A percentile compares a stretch with the other conserved stretches of the same genome.
Evolutionary conservation across 1,284 basidiomycete genomes (phyloP).

Genomic region (Austroboletus niveus): DNA sequence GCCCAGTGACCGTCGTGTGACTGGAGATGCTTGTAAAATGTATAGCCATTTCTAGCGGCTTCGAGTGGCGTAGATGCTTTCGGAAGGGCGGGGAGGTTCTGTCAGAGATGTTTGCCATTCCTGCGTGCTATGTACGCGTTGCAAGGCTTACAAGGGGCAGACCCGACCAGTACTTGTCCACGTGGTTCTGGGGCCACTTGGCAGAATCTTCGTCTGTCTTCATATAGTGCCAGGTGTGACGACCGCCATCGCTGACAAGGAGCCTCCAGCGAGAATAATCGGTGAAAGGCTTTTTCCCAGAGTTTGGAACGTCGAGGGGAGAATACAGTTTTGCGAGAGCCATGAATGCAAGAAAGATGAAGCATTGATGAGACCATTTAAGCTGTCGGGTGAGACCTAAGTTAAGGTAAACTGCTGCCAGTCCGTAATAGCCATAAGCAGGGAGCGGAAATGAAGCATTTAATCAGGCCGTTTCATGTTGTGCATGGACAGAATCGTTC

Average conservation of each 20-base stretch:
- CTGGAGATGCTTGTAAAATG: conserved; percentile 90
- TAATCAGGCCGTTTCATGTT: no score
- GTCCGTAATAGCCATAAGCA: no score
- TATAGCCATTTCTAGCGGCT: conserved; percentile 84
- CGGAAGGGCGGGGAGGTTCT: conserved; percentile 63
- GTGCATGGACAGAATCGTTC: no score
- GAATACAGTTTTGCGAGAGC: conserved; percentile 40
- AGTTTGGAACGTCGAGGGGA: conserved; percentile 49
- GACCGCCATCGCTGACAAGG: conserved; percentile 75
- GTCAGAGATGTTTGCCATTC: no score
- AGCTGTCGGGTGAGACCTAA: no score
- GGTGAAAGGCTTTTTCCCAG: conserved; percentile 57
- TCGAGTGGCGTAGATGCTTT: conserved; percentile 65
- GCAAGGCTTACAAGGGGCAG: conserved; percentile 73
- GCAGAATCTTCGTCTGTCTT: conserved; percentile 60
- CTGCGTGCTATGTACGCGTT: no score
- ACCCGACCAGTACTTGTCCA: conserved; percentile 89
- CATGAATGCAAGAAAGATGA: conserved; percentile 2
- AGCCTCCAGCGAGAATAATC: conserved; percentile 86
- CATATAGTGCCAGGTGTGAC: conserved; percentile 91
- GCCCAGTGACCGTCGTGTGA: conserved; percentile 93
- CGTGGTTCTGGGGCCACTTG: conserved; percentile 70
- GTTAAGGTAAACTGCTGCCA: no score
- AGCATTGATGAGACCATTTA: conserved; percentile 8
- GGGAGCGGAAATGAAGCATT: no score